A percentile compares a stretch with the other conserved stretches of the same genome.
phyloP scores from a whole-genome alignment of 2,329 filamentous ascomycete species.

The Colletotrichum phormii region DNA sequence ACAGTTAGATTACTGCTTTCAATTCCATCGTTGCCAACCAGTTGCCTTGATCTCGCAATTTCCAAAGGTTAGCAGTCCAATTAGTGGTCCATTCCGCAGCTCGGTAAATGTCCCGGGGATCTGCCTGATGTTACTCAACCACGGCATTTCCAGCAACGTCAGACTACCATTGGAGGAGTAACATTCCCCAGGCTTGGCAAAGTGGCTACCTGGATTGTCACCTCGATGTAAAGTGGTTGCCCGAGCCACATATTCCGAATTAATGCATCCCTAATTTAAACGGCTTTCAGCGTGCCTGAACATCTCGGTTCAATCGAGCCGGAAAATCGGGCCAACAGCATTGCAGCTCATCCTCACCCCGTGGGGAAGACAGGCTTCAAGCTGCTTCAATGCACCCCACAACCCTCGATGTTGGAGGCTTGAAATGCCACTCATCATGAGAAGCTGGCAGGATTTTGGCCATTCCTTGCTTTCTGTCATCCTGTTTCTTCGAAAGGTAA shows the following conservation, averaged over 20 bases:
- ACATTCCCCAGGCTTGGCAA: conserved; percentile 1
- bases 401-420: background rate
- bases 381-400: background rate
- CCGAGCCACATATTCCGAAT: conserved; percentile 3
- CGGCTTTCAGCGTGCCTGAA: background rate
- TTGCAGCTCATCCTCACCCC: no score
- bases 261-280: background rate
- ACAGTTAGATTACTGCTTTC: no score
- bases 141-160: background rate
- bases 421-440: background rate
- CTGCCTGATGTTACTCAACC: background rate
- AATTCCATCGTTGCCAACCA: background rate
- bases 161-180: conserved; percentile 9
- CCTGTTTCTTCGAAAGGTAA: background rate
- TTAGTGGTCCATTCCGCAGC: background rate
- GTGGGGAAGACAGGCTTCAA: no score
- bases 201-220: background rate
- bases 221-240: background rate
- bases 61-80: background rate
- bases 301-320: background rate
- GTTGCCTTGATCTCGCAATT: no score
- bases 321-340: background rate
- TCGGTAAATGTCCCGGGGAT: background rate
- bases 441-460: background rate
- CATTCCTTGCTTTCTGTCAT: background rate